These are phyloP conservation scores for Rutstroemia sp. DNA, from an alignment of 2,329 filamentous ascomycete species.

Conservation along the genomic window DNA sequence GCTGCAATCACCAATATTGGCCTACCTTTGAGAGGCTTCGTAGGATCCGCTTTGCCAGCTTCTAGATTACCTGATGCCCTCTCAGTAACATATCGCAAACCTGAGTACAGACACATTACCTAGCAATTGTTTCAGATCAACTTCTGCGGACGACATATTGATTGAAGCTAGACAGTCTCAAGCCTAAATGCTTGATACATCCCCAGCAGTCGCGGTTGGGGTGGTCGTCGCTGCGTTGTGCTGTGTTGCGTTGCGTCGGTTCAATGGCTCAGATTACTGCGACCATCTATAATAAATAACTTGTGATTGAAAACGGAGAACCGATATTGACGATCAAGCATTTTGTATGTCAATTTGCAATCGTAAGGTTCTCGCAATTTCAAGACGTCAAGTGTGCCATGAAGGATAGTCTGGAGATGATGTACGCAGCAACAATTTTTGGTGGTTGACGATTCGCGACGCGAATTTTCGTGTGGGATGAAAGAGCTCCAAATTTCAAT, in stretches of 20 bases:
- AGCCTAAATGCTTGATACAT: not conserved
- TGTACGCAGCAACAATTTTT: not conserved
- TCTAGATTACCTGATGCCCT: not conserved
- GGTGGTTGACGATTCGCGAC: conserved; percentile 4
- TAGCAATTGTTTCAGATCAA: not conserved
- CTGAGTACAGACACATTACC: not conserved
- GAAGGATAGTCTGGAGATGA: too few species aligned
- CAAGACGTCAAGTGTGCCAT: too few species aligned
- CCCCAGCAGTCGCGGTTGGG: not conserved
- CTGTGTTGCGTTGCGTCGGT: too few species aligned
- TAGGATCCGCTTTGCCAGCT: conserved; percentile 1
- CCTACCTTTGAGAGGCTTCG: conserved; percentile 13
- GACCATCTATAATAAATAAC: too few species aligned
- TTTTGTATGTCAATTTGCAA: not conserved
- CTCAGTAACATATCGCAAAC: not conserved
- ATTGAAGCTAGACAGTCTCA: not conserved
- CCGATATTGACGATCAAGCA: not conserved
- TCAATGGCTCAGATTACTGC: too few species aligned
- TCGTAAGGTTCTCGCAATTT: too few species aligned
- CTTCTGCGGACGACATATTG: conserved; percentile 4
- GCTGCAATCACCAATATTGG: too few species aligned
- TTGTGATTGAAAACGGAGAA: too few species aligned
- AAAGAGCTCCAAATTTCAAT: conserved; percentile 7
- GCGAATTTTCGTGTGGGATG: conserved; percentile 9
- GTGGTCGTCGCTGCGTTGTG: too few species aligned